Evolutionary conservation across 2,329 filamentous ascomycete genomes (phyloP), one percentile per base, ranked within the genome.

Genomic region (Pyrenochaeta sp.): DNA sequence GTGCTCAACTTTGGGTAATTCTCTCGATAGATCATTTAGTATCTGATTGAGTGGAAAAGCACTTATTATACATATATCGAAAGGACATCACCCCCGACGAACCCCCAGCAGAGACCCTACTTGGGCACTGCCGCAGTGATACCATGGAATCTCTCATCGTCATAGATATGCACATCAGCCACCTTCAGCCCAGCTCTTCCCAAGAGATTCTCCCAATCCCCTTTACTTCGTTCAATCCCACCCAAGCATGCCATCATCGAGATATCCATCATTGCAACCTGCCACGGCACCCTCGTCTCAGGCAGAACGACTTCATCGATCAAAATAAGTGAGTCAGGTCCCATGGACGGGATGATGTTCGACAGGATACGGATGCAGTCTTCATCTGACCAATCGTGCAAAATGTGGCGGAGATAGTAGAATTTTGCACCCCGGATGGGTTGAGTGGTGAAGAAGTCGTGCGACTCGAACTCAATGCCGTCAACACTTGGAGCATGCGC

Each of bases 371-470:
- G 59, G 22, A 74, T 49, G 9, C 65, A 66, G 28, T 72, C 65
- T 3, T 64, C 64, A 45, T 76, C 68, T 0, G 64, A 56, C 73
- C 73, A 77, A 52, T 77, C 73, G 49, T 78, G 74, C 49, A 76
- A 53, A 13, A 77, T 69, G 47, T 71, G 66, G 12, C 68, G 61
- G 7, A 77, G 54, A 36, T 76, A 73, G 54, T 76, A 77, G 25
- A 74, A 71, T 36, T 73, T 73, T 2, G 73, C 74, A 8, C 62
- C 68, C 8, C 65, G 62, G 37, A 74, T 53, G 1, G 68, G 61
- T 28, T 78, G 75, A 2, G 59, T 52, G 1, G 52, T 67, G 58
- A 76, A 77, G 64, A 77, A 77, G 44, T 77, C 72, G 25, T 77
- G 68, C 10, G 55, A 56, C 36, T 66, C 51, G 27, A 76, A 77